Evolutionary conservation across 2,329 filamentous ascomycete genomes (phyloP).

Genomic region (Meredithiella fracta): DNA sequence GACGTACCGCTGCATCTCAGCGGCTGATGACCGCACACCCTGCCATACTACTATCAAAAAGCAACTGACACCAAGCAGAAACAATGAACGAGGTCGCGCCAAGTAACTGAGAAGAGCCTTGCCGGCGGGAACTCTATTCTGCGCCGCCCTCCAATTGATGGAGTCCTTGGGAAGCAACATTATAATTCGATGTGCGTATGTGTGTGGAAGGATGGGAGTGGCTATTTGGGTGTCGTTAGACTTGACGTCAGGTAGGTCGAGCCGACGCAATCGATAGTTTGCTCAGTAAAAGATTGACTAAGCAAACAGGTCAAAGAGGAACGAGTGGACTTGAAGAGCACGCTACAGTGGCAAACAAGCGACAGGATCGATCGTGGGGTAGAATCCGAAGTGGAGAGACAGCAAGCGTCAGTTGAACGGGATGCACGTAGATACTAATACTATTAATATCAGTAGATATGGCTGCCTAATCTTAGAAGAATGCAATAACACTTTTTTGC

Average conservation of each 20-base stretch:
- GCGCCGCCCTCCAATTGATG: slow-evolving; percentile 82
- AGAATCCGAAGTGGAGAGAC: not conserved
- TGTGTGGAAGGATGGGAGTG: not conserved
- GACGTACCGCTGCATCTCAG: slow-evolving; percentile 77
- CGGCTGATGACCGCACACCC: slow-evolving; percentile 61
- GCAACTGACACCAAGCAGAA: slow-evolving; percentile 53
- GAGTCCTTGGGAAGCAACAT: slow-evolving; percentile 90
- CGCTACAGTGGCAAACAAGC: not conserved
- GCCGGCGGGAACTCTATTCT: slow-evolving; percentile 59
- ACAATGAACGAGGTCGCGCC: slow-evolving; percentile 61
- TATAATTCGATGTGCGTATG: slow-evolving; percentile 17
- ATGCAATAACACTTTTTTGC: not conserved
- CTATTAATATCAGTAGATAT: not conserved
- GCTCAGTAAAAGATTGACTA: not conserved
- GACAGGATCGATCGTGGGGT: not conserved
- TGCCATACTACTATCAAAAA: slow-evolving; percentile 74
- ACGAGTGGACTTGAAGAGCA: not conserved
- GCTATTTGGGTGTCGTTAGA: not conserved
- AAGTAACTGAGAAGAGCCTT: slow-evolving; percentile 54
- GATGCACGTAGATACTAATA: no score
- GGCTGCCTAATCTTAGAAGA: not conserved
- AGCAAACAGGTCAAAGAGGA: not conserved
- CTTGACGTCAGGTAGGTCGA: not conserved
- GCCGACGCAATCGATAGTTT: not conserved
- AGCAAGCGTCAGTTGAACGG: not conserved